Evolutionary conservation across 2,329 filamentous ascomycete genomes (phyloP).

Genomic region (Arthrinium phaeospermum): DNA sequence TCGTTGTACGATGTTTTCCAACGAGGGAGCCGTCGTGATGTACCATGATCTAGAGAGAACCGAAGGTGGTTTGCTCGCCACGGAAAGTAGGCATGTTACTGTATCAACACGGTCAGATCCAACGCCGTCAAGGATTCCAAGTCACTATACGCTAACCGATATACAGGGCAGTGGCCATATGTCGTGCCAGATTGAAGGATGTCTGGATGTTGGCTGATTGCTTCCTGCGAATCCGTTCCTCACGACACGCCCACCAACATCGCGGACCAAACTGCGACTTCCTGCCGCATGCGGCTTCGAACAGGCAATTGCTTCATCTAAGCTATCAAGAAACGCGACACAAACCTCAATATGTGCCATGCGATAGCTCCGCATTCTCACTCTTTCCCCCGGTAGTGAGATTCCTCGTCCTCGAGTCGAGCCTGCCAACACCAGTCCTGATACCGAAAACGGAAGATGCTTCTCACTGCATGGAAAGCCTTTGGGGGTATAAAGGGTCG

Average conservation of each 20-base stretch:
- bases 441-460: neutral
- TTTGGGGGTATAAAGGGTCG: neutral
- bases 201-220: neutral
- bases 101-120: neutral
- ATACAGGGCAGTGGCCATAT: neutral
- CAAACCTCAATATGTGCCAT: no score
- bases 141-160: accelerated
- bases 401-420: neutral
- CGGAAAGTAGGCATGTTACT: neutral
- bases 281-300: neutral
- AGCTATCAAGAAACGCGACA: no score
- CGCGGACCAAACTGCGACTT: neutral
- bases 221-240: neutral
- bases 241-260: neutral
- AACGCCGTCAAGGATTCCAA: neutral
- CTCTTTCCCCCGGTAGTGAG: neutral
- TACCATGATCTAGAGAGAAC: no score
- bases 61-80: neutral
- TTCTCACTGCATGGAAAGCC: neutral
- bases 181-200: neutral
- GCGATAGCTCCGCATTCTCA: neutral
- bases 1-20: neutral
- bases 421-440: neutral
- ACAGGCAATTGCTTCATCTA: neutral
- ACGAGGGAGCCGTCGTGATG: neutral